Evolutionary conservation across 1,284 basidiomycete genomes (phyloP), one percentile per base, ranked within the genome.

Genomic region (Trichosporon sp.): DNA sequence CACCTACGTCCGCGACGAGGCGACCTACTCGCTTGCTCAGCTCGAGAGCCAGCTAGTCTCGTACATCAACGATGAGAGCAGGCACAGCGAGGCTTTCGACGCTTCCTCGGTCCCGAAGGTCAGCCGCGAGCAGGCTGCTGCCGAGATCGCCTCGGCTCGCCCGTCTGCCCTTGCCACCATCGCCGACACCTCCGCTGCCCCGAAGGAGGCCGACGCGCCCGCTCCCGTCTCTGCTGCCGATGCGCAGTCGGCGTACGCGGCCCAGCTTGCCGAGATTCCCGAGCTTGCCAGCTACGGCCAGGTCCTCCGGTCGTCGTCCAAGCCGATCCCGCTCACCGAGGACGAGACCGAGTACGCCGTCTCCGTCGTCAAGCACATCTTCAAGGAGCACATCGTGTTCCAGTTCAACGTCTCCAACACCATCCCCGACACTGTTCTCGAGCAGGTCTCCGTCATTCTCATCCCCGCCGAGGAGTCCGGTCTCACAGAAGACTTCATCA

Each of bases 321-420:
- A 88, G 75, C 88, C 90, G 7, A 82, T 86, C 32, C 90, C 90
- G 72, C 88, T 99, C 65, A 99, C 96, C 31, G 96, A 99, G 82
- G 89, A 86, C 76, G 96, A 98, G 82, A 99, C 95, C 7, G 96
- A 99, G 82, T 99, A 99, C 78, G 93, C 96, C 72, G 95, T 98
- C 62, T 88, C 90, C 14, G 93, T 91, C 69, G 91, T 97, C 81
- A 99, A 98, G 83, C 96, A 99, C 80, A 86, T 98, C 62, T 99
- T 94, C 86, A 89, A 89, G 78, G 91, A 94, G 67, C 92, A 99
- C 78, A 80, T 99, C 67, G 95, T 99, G 44, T 95, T 97, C 87
- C 94, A 99, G 89, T 98, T 93, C 86, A 97, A 98, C 82, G 88
- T 99, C 59, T 92, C 92, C 64, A 99, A 99, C 79, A 99, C 96